Evolutionary conservation across 306 rosid genomes (phyloP).

Genomic region (apple (Malus domestica)): ASM211411v1 NC_041800.1:7319001-7319500

Average conservation of each 20-base stretch:
- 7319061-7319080: constrained; percentile 64
- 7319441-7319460: background rate
- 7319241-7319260: constrained; percentile 10
- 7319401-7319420: background rate
- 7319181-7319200: constrained; percentile 11
- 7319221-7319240: background rate
- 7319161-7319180: constrained; percentile 4
- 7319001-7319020: constrained; percentile 56
- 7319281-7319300: constrained; percentile 37
- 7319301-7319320: constrained; percentile 54
- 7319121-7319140: constrained; percentile 39
- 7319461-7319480: no score
- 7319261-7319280: constrained; percentile 16
- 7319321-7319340: constrained; percentile 50
- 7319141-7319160: constrained; percentile 21
- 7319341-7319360: background rate
- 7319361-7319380: background rate
- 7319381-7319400: background rate
- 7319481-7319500: no score
- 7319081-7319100: constrained; percentile 53
- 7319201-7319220: background rate
- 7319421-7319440: background rate
- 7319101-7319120: constrained; percentile 24
- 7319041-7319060: constrained; percentile 60
- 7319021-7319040: constrained; percentile 58